These are phyloP conservation scores for Sporothrix dimorphospora DNA, from an alignment of 2,329 filamentous ascomycete genomes.

Conservation along the genomic window DNA sequence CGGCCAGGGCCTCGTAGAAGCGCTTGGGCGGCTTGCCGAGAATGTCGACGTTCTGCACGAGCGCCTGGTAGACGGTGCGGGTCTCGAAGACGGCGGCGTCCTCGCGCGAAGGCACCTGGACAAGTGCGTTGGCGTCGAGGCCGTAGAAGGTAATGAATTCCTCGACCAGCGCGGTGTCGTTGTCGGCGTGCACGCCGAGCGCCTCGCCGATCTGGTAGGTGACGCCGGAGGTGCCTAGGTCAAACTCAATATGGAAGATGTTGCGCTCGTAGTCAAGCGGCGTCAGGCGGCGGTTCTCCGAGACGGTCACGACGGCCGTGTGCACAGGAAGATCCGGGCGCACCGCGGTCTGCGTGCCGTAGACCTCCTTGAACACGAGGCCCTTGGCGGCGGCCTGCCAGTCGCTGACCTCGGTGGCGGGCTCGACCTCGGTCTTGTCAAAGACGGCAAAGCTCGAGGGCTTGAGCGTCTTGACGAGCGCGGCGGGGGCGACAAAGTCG, in stretches of 20 bases:
- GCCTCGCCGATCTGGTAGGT: slow-evolving; percentile 98
- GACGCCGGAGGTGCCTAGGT: slow-evolving; percentile 86
- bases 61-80: slow-evolving; percentile 88
- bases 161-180: slow-evolving; percentile 76
- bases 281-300: slow-evolving; percentile 93
- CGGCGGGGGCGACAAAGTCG: slow-evolving; percentile 54
- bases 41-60: slow-evolving; percentile 92
- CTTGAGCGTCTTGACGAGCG: slow-evolving; percentile 66
- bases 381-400: slow-evolving; percentile 88
- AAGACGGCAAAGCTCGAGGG: slow-evolving; percentile 82
- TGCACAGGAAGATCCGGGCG: slow-evolving; percentile 85
- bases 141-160: slow-evolving; percentile 91
- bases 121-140: slow-evolving; percentile 77
- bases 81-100: slow-evolving; percentile 75
- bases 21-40: slow-evolving; percentile 96
- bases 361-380: slow-evolving; percentile 92
- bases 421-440: slow-evolving; percentile 74
- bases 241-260: slow-evolving; percentile 99
- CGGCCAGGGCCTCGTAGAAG: slow-evolving; percentile 91
- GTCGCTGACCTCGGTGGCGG: slow-evolving; percentile 65
- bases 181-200: slow-evolving; percentile 93
- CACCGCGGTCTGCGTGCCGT: slow-evolving; percentile 70
- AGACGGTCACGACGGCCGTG: slow-evolving; percentile 85
- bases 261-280: slow-evolving; percentile 90
- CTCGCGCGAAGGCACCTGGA: slow-evolving; percentile 89